Percentiles rank a stretch among this genome's conserved stretches.
These are phyloP conservation scores for Bothriochloa decipiens DNA, from an alignment of 176 grass and related monocot species.

Conservation along the genomic window DNA sequence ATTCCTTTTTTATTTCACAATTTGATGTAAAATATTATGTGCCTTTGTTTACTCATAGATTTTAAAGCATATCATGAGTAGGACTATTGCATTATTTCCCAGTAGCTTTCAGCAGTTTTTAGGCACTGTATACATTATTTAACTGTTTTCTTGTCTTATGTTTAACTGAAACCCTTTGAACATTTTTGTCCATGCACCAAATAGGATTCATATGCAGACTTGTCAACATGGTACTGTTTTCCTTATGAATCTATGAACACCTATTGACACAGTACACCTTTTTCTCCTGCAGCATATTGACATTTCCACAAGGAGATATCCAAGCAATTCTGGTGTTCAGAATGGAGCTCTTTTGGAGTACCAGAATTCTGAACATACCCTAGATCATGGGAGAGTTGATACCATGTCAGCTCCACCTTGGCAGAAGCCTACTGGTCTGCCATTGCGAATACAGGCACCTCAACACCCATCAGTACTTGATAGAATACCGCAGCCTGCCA, in stretches of 20 bases:
- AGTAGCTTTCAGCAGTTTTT: constrained; percentile 19
- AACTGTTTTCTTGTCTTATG: constrained; percentile 11
- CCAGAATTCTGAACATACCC: constrained; percentile 51
- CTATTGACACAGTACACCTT: constrained; percentile 14
- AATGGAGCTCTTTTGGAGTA: constrained; percentile 46
- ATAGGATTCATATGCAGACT: background rate
- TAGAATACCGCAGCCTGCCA: constrained; percentile 51
- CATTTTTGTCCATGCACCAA: constrained; percentile 34
- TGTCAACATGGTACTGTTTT: constrained; percentile 9
- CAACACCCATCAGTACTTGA: constrained; percentile 47
- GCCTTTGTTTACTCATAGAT: background rate
- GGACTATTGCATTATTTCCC: constrained; percentile 2
- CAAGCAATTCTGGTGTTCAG: constrained; percentile 50
- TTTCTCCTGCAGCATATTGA: constrained; percentile 59
- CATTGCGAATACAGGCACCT: constrained; percentile 50
- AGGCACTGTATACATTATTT: constrained; percentile 1
- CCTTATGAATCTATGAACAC: constrained; percentile 7
- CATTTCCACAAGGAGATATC: constrained; percentile 51
- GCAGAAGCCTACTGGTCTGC: constrained; percentile 63
- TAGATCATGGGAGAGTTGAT: constrained; percentile 42
- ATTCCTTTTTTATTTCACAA: constrained; percentile 26
- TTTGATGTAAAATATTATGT: constrained; percentile 31
- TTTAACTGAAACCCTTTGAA: constrained; percentile 3
- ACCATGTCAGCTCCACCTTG: constrained; percentile 42
- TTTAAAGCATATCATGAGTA: constrained; percentile 14